These are phyloP conservation scores for Pseudogymnoascus sp. DNA, from an alignment of 2,329 filamentous ascomycete genomes.

Conservation along the genomic window DNA sequence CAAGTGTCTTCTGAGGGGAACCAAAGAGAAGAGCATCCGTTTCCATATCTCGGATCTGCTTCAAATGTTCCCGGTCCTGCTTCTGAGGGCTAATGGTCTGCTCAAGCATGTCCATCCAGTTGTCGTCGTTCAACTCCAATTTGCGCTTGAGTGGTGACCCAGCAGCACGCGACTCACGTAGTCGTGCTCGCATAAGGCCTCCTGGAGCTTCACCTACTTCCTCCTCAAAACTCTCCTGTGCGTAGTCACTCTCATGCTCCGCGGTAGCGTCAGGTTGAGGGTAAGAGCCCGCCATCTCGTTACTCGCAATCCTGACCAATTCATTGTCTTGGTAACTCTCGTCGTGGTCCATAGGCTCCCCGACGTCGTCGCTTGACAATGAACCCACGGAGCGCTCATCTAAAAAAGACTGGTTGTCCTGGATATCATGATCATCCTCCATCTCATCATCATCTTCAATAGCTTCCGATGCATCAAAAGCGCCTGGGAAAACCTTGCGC, in stretches of 20 bases:
- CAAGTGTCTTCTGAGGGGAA: conserved; percentile 31
- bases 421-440: conserved; percentile 32
- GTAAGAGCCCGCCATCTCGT: conserved; percentile 73
- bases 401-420: conserved; percentile 73
- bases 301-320: conserved; percentile 65
- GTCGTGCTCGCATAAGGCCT: conserved; percentile 54
- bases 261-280: conserved; percentile 64
- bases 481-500: conserved; percentile 57
- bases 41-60: conserved; percentile 45
- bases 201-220: conserved; percentile 45
- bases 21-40: conserved; percentile 22
- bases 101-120: conserved; percentile 91
- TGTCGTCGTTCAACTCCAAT: conserved; percentile 54
- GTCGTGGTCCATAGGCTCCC: conserved; percentile 53
- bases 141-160: conserved; percentile 51
- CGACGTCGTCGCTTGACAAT: conserved; percentile 47
- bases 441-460: conserved; percentile 48
- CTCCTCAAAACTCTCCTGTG: conserved; percentile 20
- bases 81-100: conserved; percentile 92
- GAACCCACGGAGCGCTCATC: conserved; percentile 83
- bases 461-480: conserved; percentile 59
- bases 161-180: conserved; percentile 55
- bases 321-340: conserved; percentile 62
- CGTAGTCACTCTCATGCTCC: conserved; percentile 58
- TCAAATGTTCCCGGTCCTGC: conserved; percentile 70